Evolutionary conservation across 805 yeast genomes (phyloP).

Genomic region (Hanseniaspora meyeri): DNA sequence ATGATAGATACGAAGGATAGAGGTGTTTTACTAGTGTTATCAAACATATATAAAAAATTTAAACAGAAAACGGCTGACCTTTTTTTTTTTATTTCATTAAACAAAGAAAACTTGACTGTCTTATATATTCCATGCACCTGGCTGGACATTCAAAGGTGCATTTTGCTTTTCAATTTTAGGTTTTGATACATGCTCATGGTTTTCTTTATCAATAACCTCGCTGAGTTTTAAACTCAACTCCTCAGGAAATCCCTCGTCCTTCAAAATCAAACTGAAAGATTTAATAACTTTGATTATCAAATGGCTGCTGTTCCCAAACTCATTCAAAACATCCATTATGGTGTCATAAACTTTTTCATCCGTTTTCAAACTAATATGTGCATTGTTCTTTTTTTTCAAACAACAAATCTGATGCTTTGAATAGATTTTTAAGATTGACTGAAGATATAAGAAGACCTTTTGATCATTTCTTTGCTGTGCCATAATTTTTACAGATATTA

Average conservation of each 20-base stretch:
- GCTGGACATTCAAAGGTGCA: background rate
- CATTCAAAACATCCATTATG: background rate
- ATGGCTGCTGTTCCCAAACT: background rate
- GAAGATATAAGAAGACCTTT: background rate
- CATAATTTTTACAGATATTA: background rate
- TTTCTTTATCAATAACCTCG: background rate
- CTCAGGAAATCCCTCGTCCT: background rate
- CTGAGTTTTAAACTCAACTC: background rate
- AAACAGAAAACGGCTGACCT: too few relatives aligned
- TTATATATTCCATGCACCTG: constrained; percentile 1
- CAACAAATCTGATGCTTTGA: constrained; percentile 3
- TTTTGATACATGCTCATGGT: background rate
- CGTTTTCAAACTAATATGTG: background rate
- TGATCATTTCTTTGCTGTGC: background rate
- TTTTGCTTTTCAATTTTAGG: background rate
- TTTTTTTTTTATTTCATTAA: too few relatives aligned
- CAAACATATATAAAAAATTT: too few relatives aligned
- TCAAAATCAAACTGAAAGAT: background rate
- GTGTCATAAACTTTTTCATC: background rate
- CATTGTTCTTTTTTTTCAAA: constrained; percentile 4
- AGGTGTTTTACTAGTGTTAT: too few relatives aligned
- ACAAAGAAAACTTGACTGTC: background rate
- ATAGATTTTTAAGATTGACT: background rate
- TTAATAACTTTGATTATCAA: background rate
- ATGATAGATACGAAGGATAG: constrained; percentile 19